Conservation (phyloP, 768 basidiomycete species). For the Lepiota brunneoincarnata region DNA sequence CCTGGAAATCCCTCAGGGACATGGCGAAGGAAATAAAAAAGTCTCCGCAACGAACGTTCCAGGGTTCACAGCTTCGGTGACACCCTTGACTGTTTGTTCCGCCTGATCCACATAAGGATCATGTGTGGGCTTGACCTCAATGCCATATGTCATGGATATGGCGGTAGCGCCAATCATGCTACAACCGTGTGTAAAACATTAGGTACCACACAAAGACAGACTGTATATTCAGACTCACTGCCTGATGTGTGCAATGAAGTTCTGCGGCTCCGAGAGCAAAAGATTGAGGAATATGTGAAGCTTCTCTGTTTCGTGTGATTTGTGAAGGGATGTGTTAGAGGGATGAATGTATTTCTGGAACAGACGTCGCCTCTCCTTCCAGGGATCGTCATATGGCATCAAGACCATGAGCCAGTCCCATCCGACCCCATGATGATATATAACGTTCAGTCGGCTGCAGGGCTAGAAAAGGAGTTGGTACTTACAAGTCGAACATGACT, state of each 20-base stretch:
- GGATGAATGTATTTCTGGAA: conserved; percentile 24
- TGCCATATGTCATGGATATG: conserved; percentile 8
- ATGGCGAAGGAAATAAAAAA: conserved; percentile 29
- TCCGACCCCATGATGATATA: conserved; percentile 17
- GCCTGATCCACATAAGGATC: conserved; percentile 10
- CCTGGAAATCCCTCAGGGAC: conserved; percentile 50
- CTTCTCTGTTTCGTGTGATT: conserved; percentile 18
- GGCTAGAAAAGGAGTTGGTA: neutral
- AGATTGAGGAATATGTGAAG: conserved; percentile 21
- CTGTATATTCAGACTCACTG: conserved; percentile 18
- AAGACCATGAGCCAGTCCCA: conserved; percentile 18
- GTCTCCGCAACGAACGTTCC: conserved; percentile 20
- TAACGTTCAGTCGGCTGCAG: too few relatives aligned
- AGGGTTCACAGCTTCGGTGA: conserved; percentile 3
- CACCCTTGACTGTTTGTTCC: neutral
- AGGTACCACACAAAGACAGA: too few relatives aligned
- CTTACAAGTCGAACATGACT: conserved; percentile 12
- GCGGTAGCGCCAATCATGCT: conserved; percentile 12
- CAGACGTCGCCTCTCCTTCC: conserved; percentile 20
- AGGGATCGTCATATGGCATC: conserved; percentile 21
- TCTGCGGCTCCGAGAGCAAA: conserved; percentile 19
- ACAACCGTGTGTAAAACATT: neutral
- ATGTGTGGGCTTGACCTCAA: conserved; percentile 1
- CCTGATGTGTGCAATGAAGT: conserved; percentile 22
- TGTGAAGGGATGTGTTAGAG: conserved; percentile 16